Evolutionary conservation across 23 red algal species (phyloP).

Genomic region (Gracilaria vermiculophylla): DNA sequence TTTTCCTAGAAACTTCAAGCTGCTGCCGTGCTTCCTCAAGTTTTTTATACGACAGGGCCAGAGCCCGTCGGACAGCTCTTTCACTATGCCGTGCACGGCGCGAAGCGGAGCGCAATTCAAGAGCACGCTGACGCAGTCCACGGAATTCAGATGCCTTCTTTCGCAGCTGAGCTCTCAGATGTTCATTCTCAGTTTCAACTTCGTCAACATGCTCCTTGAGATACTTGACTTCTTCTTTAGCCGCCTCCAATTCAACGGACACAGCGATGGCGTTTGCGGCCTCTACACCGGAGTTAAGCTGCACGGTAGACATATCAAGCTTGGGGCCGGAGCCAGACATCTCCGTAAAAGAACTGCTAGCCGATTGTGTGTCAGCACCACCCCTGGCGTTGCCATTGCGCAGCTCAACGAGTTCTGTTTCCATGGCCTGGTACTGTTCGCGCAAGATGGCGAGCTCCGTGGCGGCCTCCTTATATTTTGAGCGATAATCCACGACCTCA

Average conservation of each 20-base stretch:
- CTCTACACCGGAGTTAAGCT: slow-evolving; percentile 16
- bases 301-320: background rate
- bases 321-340: background rate
- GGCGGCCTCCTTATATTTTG: slow-evolving; percentile 70
- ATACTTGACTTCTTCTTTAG: slow-evolving; percentile 52
- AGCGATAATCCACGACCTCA: slow-evolving; percentile 88
- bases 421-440: slow-evolving; percentile 38
- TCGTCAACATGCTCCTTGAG: slow-evolving; percentile 65
- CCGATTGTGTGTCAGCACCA: background rate
- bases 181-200: slow-evolving; percentile 65
- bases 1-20: slow-evolving; percentile 57
- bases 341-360: slow-evolving; percentile 46
- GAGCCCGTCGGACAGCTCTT: slow-evolving; percentile 26
- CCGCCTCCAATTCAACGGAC: slow-evolving; percentile 40
- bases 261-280: slow-evolving; percentile 7
- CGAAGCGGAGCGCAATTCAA: slow-evolving; percentile 20
- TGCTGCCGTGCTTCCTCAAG: slow-evolving; percentile 52
- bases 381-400: background rate
- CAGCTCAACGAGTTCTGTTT: slow-evolving; percentile 4
- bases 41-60: slow-evolving; percentile 30
- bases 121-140: slow-evolving; percentile 24
- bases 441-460: slow-evolving; percentile 68
- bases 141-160: slow-evolving; percentile 54
- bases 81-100: slow-evolving; percentile 30
- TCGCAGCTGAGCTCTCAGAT: slow-evolving; percentile 40